Evolutionary conservation across 192 early-diverging fungal species (phyloP).

Genomic region (Dispira parvispora): DNA sequence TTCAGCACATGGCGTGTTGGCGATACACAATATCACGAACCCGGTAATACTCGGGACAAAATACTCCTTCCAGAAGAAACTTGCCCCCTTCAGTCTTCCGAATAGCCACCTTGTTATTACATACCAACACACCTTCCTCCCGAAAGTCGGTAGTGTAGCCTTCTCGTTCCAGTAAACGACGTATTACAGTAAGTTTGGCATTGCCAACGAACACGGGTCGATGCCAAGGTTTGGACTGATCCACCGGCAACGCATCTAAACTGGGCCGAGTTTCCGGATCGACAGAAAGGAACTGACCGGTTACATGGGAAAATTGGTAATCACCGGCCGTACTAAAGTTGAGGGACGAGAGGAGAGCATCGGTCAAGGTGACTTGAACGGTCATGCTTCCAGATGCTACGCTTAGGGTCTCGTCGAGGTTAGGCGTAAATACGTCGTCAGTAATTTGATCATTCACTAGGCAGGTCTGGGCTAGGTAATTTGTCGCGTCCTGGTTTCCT

Average conservation of each 20-base stretch:
- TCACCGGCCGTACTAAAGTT: conserved; percentile 33
- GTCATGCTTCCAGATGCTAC: conserved; percentile 79
- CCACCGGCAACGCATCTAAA: conserved; percentile 44
- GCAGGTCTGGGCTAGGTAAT: conserved; percentile 43
- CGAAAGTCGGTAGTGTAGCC: conserved; percentile 73
- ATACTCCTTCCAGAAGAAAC: conserved; percentile 20
- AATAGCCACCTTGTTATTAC: conserved; percentile 58
- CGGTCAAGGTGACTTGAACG: conserved; percentile 74
- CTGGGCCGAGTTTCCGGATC: conserved; percentile 36
- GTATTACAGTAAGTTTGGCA: conserved; percentile 66
- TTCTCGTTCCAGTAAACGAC: conserved; percentile 42
- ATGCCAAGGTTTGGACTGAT: conserved; percentile 26
- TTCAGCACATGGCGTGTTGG: conserved; percentile 13
- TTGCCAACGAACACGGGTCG: conserved; percentile 72
- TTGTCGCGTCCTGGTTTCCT: conserved; percentile 53
- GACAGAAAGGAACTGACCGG: conserved; percentile 54
- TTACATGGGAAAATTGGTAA: conserved; percentile 60
- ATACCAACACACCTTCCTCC: conserved; percentile 66
- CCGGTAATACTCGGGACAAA: conserved; percentile 27
- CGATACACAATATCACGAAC: conserved; percentile 29
- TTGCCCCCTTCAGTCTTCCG: conserved; percentile 21
- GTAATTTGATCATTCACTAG: conserved; percentile 49
- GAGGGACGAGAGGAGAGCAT: conserved; percentile 52
- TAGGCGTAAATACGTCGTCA: conserved; percentile 68
- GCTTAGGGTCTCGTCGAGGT: conserved; percentile 68